A percentile compares a stretch with the other conserved stretches of the same genome.
Evolutionary conservation across 164 flowering plant species (phyloP).

Genomic region (Chimonanthus salicifolius): DNA sequence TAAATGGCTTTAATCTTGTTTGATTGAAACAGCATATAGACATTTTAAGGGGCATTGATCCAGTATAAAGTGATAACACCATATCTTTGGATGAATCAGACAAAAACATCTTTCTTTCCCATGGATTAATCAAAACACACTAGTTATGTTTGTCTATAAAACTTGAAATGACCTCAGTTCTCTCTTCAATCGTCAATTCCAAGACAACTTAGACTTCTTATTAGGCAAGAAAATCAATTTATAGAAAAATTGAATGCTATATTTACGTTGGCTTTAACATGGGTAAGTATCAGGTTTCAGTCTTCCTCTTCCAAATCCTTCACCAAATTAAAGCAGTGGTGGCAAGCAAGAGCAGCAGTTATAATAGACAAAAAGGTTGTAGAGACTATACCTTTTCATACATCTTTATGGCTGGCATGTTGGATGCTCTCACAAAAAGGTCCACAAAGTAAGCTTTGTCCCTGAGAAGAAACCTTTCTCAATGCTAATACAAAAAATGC

Average conservation of each 20-base stretch:
- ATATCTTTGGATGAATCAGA: neutral
- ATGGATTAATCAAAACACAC: too few relatives aligned
- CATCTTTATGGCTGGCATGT: slow-evolving; percentile 94
- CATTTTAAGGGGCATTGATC: neutral
- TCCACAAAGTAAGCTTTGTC: slow-evolving; percentile 95
- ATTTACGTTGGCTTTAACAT: too few relatives aligned
- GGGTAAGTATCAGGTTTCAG: neutral
- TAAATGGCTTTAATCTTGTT: too few relatives aligned
- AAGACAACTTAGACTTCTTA: too few relatives aligned
- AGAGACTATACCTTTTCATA: slow-evolving; percentile 75
- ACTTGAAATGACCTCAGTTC: too few relatives aligned
- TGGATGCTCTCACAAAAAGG: slow-evolving; percentile 93
- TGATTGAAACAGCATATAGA: too few relatives aligned
- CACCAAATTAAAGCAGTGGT: neutral
- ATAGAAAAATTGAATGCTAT: too few relatives aligned
- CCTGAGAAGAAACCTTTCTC: slow-evolving; percentile 36
- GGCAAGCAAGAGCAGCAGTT: neutral
- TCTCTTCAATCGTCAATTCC: too few relatives aligned
- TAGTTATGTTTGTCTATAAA: too few relatives aligned
- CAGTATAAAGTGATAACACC: neutral
- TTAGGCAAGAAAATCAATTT: too few relatives aligned
- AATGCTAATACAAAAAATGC: neutral
- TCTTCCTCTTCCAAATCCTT: too few relatives aligned
- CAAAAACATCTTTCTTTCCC: too few relatives aligned
- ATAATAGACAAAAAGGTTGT: neutral